Base-by-base conservation (phyloP, 2,329 filamentous ascomycete species). In the Sclerotinia glacialis region DNA sequence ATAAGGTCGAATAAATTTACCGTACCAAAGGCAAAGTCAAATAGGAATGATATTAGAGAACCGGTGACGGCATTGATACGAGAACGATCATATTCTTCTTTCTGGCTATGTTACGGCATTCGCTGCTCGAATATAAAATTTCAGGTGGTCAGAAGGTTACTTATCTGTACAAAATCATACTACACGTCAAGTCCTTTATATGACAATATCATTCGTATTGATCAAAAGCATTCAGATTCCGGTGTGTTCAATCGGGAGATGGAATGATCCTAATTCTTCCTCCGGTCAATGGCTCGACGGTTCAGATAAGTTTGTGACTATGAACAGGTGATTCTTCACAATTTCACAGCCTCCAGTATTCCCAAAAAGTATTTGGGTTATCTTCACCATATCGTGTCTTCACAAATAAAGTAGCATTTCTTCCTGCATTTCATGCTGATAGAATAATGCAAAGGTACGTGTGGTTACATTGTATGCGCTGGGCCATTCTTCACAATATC, bases 1-100 rank as follows among this genome's bases (percentile, higher is more conserved):
- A 88, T 82, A 97, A 97, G 83, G 92, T 76, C 69, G 76, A 77
- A 71, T 77, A 77, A 75, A 71, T 62, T 47, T 65, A 16, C 47
- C 61, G 14, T 14, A 64, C 49, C 42, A 16, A 55, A 55, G 53
- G 47, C 34, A 28, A 42, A 49, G 44, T 65, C 54, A 23, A 59
- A 23, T 64, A 40, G 50, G 64, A 62, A 50, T 62, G 60, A 67
- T 65, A 64, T 69, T 64, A 63, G 66, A 59, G 60, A 59, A 66
- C 61, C 55, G 50, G 68, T 46, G 64, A 64, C 55, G 60, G 69
- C 66, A 62, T 69, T 69, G 68, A 69, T 72, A 69, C 68, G 53
- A 61, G 63, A 67, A 69, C 54, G 46, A 68, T 64, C 65, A 66
- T 67, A 52, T 49, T 67, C 64, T 70, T 59, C 63, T 65, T 46